Evolutionary conservation across 2,329 filamentous ascomycete species (phyloP).

Genomic region (Mycosphaerella arachidis): DNA sequence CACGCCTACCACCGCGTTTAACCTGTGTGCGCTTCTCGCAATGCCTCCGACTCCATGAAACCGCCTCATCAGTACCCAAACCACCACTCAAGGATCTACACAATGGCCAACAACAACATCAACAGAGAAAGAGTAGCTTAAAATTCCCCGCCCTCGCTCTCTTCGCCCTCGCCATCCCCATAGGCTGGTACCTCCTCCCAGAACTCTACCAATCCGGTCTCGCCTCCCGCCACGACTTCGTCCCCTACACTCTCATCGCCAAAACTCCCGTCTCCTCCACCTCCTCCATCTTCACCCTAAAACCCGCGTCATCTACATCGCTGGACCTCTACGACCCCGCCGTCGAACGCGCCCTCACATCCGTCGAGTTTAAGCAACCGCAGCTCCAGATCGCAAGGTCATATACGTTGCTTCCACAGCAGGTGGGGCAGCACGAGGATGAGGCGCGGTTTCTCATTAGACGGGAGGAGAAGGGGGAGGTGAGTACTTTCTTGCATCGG

Average conservation of each 20-base stretch:
- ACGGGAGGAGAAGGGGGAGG: constrained; percentile 73
- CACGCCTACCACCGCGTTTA: neutral
- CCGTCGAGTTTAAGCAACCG: constrained; percentile 89
- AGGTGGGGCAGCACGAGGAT: constrained; percentile 29
- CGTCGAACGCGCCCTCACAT: constrained; percentile 64
- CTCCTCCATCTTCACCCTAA: constrained; percentile 64
- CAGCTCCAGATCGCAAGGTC: constrained; percentile 85
- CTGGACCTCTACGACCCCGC: constrained; percentile 19
- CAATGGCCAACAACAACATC: constrained; percentile 5
- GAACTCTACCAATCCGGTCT: constrained; percentile 1
- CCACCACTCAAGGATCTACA: neutral
- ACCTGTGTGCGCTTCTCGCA: constrained; percentile 2
- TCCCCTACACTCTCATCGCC: constrained; percentile 56
- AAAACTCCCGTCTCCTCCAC: constrained; percentile 62
- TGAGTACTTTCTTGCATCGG: constrained; percentile 73
- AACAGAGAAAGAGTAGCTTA: constrained; percentile 6
- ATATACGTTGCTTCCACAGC: constrained; percentile 79
- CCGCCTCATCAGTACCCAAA: neutral
- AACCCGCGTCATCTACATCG: constrained; percentile 32
- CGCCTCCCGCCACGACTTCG: constrained; percentile 21
- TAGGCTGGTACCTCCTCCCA: constrained; percentile 21
- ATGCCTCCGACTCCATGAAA: neutral
- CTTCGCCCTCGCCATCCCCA: constrained; percentile 19
- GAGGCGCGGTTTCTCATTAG: constrained; percentile 71
- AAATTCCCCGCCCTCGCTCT: constrained; percentile 19